Evolutionary conservation across 2,329 filamentous ascomycete species (phyloP).

Genomic region (Thermoascus crustaceus): DNA sequence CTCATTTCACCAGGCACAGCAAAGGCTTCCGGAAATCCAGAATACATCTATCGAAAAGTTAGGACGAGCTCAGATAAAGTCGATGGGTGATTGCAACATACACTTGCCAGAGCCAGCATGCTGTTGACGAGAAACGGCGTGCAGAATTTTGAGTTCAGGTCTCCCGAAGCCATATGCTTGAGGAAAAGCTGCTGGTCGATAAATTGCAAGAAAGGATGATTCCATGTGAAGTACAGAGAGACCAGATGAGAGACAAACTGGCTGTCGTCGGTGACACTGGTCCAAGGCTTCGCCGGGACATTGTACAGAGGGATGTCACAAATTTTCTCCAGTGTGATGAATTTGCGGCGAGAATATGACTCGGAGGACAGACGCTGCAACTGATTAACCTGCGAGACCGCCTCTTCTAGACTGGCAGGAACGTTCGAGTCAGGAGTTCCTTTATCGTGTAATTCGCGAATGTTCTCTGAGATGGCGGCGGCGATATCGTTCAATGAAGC

Average conservation of each 20-base stretch:
- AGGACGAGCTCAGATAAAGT: neutral
- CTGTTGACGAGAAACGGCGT: constrained; percentile 79
- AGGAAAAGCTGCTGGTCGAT: constrained; percentile 70
- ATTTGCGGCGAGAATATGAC: constrained; percentile 2
- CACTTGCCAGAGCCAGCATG: constrained; percentile 56
- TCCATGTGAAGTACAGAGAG: constrained; percentile 91
- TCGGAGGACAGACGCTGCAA: constrained; percentile 1
- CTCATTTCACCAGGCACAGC: constrained; percentile 18
- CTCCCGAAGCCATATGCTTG: constrained; percentile 38
- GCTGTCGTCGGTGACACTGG: constrained; percentile 65
- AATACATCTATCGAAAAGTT: constrained; percentile 22
- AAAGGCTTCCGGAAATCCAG: constrained; percentile 26
- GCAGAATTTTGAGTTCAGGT: constrained; percentile 60
- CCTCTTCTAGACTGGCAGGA: constrained; percentile 1
- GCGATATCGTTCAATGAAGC: constrained; percentile 20
- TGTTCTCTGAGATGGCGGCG: constrained; percentile 9
- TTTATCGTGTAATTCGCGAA: constrained; percentile 1
- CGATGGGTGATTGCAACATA: constrained; percentile 13
- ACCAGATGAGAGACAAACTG: constrained; percentile 72
- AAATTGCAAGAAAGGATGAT: constrained; percentile 76
- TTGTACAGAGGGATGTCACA: constrained; percentile 25
- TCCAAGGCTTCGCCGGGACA: constrained; percentile 52
- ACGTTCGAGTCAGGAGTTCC: neutral
- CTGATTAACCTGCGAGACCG: neutral
- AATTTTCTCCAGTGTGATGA: constrained; percentile 2